phyloP scores from a whole-genome alignment of 1,284 basidiomycete genomes.

The Cryptococcus sp. region DNA sequence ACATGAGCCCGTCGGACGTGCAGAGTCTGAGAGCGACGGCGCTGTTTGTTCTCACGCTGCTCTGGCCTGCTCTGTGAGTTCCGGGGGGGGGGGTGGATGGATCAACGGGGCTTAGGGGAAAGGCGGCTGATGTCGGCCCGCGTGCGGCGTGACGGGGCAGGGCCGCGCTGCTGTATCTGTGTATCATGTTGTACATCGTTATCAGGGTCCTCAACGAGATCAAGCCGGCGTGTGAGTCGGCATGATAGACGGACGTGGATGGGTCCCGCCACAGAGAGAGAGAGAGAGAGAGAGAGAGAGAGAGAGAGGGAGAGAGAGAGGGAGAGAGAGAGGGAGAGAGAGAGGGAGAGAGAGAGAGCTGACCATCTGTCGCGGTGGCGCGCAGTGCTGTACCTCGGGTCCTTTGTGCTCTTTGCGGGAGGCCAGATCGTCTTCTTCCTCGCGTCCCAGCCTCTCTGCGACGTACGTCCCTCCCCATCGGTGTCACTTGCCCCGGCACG shows the following conservation, averaged over 20 bases:
- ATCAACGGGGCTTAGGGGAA: too few species aligned
- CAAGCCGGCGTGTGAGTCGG: conserved; percentile 61
- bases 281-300: too few species aligned
- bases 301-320: too few species aligned
- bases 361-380: background rate
- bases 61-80: conserved; percentile 75
- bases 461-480: conserved; percentile 52
- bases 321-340: too few species aligned
- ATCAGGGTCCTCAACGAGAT: conserved; percentile 65
- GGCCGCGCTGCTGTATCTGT: conserved; percentile 63
- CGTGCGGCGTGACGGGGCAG: too few species aligned
- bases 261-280: too few species aligned
- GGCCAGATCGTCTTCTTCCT: conserved; percentile 75
- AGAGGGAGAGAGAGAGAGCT: too few species aligned
- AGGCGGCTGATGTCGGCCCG: too few species aligned
- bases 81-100: too few species aligned
- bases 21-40: conserved; percentile 60
- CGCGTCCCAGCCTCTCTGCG: conserved; percentile 69
- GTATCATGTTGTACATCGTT: conserved; percentile 71
- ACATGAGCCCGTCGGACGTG: conserved; percentile 46
- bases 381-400: conserved; percentile 51
- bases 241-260: too few species aligned
- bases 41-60: conserved; percentile 71
- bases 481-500: background rate
- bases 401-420: conserved; percentile 66